Conservation (phyloP, 139 green algal genomes). For the Tetratostichococcus sp. region DNA sequence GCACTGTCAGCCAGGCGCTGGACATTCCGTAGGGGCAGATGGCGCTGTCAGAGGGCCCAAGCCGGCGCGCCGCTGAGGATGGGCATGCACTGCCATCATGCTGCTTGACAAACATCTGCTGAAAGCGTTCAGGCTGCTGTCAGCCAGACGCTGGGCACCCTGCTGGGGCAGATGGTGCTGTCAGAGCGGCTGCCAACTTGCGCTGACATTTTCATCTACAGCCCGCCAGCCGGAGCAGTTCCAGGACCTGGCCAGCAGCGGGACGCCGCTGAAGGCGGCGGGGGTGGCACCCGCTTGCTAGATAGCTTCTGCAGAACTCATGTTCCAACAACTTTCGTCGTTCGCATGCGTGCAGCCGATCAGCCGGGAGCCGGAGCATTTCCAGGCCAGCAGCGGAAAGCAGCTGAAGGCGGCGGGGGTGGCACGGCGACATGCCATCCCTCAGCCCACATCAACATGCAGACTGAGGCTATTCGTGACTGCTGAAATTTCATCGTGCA, state of each 20-base stretch:
- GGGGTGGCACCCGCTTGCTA: constrained; percentile 59
- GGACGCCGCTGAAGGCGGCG: constrained; percentile 13
- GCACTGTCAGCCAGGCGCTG: constrained; percentile 54
- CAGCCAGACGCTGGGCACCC: constrained; percentile 54
- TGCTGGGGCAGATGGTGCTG: constrained; percentile 61
- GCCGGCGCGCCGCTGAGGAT: too few relatives aligned
- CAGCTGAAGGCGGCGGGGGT: constrained; percentile 38
- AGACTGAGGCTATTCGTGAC: too few relatives aligned
- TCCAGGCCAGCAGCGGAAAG: constrained; percentile 13
- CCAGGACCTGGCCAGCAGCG: constrained; percentile 30
- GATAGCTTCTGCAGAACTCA: too few relatives aligned
- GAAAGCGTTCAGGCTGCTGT: constrained; percentile 64
- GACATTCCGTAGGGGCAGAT: constrained; percentile 64
- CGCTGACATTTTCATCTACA: too few relatives aligned
- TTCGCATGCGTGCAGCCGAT: constrained; percentile 22
- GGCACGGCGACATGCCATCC: constrained; percentile 67
- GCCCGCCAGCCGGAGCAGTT: constrained; percentile 43
- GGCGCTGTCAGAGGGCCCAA: constrained; percentile 63
- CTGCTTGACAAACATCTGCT: too few relatives aligned
- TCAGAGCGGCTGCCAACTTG: too few relatives aligned
- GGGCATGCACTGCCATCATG: too few relatives aligned
- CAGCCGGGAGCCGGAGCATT: constrained; percentile 34
- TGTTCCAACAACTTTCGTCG: too few relatives aligned
- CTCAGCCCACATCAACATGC: too few relatives aligned
- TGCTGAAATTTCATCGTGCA: too few relatives aligned